Base-by-base conservation (phyloP, 1,284 basidiomycete species). In the Sanghuangporus weigelae region DNA sequence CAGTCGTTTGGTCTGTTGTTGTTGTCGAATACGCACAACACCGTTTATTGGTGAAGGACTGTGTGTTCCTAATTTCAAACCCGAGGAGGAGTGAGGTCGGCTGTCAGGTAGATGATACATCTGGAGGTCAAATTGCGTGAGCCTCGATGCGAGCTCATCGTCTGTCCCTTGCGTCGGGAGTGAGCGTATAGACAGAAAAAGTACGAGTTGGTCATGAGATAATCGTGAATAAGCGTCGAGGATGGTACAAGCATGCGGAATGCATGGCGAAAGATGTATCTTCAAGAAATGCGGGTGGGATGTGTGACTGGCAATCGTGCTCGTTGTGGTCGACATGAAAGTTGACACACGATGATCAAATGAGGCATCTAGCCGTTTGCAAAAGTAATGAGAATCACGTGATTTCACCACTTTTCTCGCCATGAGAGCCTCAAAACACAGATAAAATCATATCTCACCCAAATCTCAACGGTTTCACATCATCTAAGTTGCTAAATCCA, bases 131-230 rank as follows among this genome's bases (percentile, higher is more conserved):
- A 89, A 83, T 62, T 88, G 83, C 3, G 86, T 82, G 21, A 92
- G 81, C 26, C 89, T 80, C 11, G 81, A 81, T 44, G 84, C 85
- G 40, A 91, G 83, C 62, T 90, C 88, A 57, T 71, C 60, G 67
- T 86, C 77, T 51, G 81, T 77, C 49, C 89, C 90, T 14, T 80
- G 75, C 0, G 79, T 83, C 54, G 87, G 83, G 11, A 92, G 77
- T 60, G 80, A 84, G 66, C 90, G 83, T 58, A 86, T 80, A 75
- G 84, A 82, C 72, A 89, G 84, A 72, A 92, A 92, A 63, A 92
- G 80, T 42, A 85, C 73, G 65, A 92, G 82, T 68, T 92, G 87
- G 46, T 84, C 77, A 70, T 80, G 83, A 26, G 79, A 79, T 67
- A 92, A 78, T 66, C 83, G 83, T 68, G 80, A 76, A 73, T 92